Evolutionary conservation across 441 rosid genomes (phyloP), one percentile per base, ranked within the genome.

Genomic region (Macaranga tanarius): DNA sequence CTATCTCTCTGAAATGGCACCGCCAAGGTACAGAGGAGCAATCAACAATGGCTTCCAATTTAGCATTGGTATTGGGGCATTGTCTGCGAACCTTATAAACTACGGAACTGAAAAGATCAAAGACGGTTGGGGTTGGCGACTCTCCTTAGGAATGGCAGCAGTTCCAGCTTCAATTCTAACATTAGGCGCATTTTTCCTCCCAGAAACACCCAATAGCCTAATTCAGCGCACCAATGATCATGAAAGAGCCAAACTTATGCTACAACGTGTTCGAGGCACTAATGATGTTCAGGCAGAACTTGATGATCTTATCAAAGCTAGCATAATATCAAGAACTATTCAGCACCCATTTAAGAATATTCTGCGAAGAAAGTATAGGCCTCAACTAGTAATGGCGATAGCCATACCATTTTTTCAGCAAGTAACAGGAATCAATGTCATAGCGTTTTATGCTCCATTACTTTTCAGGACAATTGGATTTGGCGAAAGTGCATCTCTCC

Each of bases 1-100:
- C 10, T 91, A 91, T 63, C 84, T 91, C 34, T 86, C 94, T 0
- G 92, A 93, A 75, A 86, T 90, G 84, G 97, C 97, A 6, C 94
- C 96, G 7, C 81, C 97, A 25, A 87, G 81, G 70, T 85, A 89
- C 86, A 92, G 94, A 26, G 98, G 98, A n/a, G 87, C 94, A 17
- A 83, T 93, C 85, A 90, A 83, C 83, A 74, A 87, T 1, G 94
- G 94, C 34, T 91, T 93, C 80, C 88, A 87, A 58, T 87, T 90
- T 67, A 86, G 87, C 82, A 25, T 91, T 7, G 90, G 88, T 5
- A 60, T 89, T 5, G 98, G 96, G 6, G 94, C 82, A 16, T 85
- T 93, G 10, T 83, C 82, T 12, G 82, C 98, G 55, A 90, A 84
- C 69, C 69, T 87, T 23, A 84, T 89, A 56, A 91, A 91, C 85